Evolutionary conservation across 2,329 filamentous ascomycete genomes (phyloP), one percentile per base, ranked within the genome.

Genomic region (Ascochyta rabiei): DNA sequence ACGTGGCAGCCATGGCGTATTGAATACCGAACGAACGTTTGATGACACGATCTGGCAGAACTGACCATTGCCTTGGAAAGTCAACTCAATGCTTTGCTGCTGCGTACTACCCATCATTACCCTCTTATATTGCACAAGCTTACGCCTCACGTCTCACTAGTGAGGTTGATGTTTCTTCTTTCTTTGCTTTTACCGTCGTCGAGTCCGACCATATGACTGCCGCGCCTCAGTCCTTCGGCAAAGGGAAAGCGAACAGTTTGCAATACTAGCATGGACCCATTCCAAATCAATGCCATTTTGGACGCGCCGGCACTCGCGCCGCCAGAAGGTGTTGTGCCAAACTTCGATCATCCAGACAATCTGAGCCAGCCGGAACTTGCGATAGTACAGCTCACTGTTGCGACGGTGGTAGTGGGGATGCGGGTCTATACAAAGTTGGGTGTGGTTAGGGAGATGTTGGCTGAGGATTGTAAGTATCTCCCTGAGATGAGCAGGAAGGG

Each of bases 381-480:
- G 12, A 40, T 48, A 3, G 19, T 57, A 37, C 56, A 59, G 19
- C 48, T 61, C 16, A 15, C 13, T 8, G 12, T 61, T 16, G 43
- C 50, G 6, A 63, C 53, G 15, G 12, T 52, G 37, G 48, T 53
- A 12, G 58, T 58, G 30, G 37, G 21, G 16, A 49, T 60, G 46
- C 24, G 57, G 24, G 15, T 54, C 7, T 62, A 48, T 21, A 54
- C 48, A 4, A 61, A 61, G 38, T 12, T 41, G 16, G 16, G 41
- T 4, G 31, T 61, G 26, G 40, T 59, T 13, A 21, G 44, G 35
- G 59, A 41, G n/a, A 45, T 61, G 42, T 16, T 52, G 37, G 31
- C 37, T 38, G 59, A 61, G 24, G 59, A 61, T 18, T 61, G 59
- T 61, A 26, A 57, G 59, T 21, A 4, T 12, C 10, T 10, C 10